Base-by-base conservation (phyloP, 2,329 filamentous ascomycete species). In the Blastomyces percursus region DNA sequence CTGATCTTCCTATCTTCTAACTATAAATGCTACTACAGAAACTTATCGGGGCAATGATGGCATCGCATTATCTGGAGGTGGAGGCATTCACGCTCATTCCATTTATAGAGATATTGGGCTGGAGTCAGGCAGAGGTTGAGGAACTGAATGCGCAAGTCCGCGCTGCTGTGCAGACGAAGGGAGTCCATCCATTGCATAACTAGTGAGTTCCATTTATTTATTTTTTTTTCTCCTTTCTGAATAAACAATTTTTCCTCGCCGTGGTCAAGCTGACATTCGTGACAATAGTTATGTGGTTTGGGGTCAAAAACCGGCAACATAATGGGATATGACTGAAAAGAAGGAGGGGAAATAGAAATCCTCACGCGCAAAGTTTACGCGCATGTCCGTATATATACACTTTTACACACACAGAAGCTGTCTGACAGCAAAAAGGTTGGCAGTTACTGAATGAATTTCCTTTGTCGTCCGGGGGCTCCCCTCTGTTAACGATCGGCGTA, bases 31-130 rank as follows among this genome's bases (percentile, higher is more conserved):
- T 40, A 14, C n/a, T 24, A 8, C 24, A 59, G 61, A 71, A 70
- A 61, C 62, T 70, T 46, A 62, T 70, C 58, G 68, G 68, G 32
- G 44, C 51, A 3, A 62, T 66, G 44, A 48, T 62, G 32, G 61
- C 46, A 4, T n/a, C 61, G 1, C 62, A 64, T 48, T 63, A 64
- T 56, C 59, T 67, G 44, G 62, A 68, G 21, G 64, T 69, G 16
- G 66, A 68, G 32, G 65, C 63, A 16, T 63, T 68, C 48, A 64
- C 65, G 12, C 50, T 67, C 19, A 62, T 61, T 40, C 62, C 62
- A 12, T 67, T 65, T 35, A 63, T 54, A 3, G 63, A 62, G 40
- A 57, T 66, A 16, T 30, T 69, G 42, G 66, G 64, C 44, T 70
- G 68, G 68, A 38, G 55, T 4, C 42, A 27, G 14, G 44, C 42